Conservation (phyloP, 2,329 filamentous ascomycete species). For the Xylaria sp. region DNA sequence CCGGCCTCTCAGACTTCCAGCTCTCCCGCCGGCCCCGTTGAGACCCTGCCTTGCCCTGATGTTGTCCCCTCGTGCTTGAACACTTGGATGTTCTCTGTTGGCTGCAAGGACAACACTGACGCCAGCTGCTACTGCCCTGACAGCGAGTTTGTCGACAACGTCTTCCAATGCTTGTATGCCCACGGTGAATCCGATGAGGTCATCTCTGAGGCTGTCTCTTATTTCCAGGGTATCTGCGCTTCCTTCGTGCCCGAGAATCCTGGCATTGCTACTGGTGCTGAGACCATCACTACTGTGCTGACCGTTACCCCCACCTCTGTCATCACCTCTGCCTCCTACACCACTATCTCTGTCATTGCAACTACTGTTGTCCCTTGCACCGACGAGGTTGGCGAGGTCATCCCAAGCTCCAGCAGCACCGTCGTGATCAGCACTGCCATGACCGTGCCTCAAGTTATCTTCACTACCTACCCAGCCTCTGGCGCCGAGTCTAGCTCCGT, state of each 20-base stretch:
- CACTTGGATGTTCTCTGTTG: conserved; percentile 78
- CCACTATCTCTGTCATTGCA: conserved; percentile 55
- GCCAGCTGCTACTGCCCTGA: conserved; percentile 85
- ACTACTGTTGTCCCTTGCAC: conserved; percentile 60
- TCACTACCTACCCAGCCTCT: conserved; percentile 41
- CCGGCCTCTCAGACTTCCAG: conserved; percentile 36
- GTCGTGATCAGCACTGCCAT: conserved; percentile 54
- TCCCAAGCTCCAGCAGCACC: conserved; percentile 58
- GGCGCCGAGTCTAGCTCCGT: conserved; percentile 47
- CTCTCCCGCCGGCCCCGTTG: conserved; percentile 44
- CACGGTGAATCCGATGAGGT: conserved; percentile 71
- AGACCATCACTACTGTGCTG: conserved; percentile 66
- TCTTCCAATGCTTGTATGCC: conserved; percentile 81
- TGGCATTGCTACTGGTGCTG: conserved; percentile 79
- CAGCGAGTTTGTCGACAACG: conserved; percentile 73
- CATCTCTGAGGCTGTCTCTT: conserved; percentile 74
- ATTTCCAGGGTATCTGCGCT: conserved; percentile 92
- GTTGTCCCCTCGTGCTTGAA: conserved; percentile 89
- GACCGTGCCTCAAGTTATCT: conserved; percentile 49
- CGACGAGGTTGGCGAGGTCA: conserved; percentile 51
- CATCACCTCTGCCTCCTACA: conserved; percentile 50
- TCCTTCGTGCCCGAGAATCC: conserved; percentile 76
- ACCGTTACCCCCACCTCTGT: conserved; percentile 55
- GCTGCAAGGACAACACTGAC: conserved; percentile 86
- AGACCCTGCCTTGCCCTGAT: conserved; percentile 64